These are phyloP conservation scores for Silybum marianum DNA, from an alignment of 129 eudicot genomes.

Conservation along the genomic window DNA sequence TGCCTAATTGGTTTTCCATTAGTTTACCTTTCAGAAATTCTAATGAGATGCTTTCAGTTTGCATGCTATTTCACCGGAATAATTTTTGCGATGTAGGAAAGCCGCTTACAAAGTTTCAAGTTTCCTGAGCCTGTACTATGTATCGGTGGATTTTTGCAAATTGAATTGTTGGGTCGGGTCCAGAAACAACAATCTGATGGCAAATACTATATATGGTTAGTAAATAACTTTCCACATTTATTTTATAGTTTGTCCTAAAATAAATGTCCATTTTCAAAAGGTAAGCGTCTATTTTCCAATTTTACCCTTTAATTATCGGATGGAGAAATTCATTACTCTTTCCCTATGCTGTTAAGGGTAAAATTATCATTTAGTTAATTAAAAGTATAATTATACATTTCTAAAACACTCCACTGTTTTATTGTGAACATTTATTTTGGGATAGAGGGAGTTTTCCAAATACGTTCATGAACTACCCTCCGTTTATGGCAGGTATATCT, in stretches of 20 bases:
- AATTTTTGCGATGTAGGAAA: slow-evolving; percentile 48
- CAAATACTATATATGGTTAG: slow-evolving; percentile 77
- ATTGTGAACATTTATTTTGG: no score
- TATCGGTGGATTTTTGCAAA: slow-evolving; percentile 73
- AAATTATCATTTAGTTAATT: not conserved
- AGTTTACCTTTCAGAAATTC: no score
- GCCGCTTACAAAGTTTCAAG: slow-evolving; percentile 64
- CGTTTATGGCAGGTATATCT: no score
- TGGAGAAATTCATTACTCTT: not conserved
- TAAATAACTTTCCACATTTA: not conserved
- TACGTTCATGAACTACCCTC: no score
- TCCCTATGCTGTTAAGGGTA: not conserved
- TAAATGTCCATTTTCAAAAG: no score
- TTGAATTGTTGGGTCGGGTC: slow-evolving; percentile 79
- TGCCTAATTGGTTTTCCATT: slow-evolving; percentile 31
- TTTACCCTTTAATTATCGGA: not conserved
- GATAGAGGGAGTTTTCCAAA: no score
- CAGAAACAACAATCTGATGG: slow-evolving; percentile 68
- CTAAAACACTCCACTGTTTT: no score
- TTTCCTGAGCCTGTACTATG: slow-evolving; percentile 84
- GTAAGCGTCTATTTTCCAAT: no score
- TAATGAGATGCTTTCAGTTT: not conserved
- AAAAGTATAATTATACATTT: not conserved
- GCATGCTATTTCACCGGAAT: not conserved
- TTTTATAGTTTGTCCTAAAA: not conserved